Conservation (phyloP, 202 grass and related monocot genomes). For the Zizania palustris region DNA sequence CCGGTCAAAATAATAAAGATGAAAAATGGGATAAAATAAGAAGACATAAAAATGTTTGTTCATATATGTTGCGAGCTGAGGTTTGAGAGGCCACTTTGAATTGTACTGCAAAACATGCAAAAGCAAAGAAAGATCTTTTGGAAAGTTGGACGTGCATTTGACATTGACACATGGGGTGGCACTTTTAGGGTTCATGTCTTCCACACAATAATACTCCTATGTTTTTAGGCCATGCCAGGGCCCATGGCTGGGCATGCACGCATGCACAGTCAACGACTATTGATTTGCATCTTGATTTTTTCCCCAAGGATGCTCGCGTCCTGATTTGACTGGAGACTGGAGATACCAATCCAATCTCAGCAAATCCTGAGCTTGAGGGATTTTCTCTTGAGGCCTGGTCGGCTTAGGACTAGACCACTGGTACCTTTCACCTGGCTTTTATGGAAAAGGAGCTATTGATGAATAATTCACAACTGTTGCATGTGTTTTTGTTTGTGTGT, state of each 20-base stretch:
- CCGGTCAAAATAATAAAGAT: too few species aligned
- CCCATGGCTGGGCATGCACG: background rate
- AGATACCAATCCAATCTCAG: too few species aligned
- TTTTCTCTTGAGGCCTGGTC: constrained; percentile 30
- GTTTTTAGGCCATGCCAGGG: background rate
- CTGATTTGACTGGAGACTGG: background rate
- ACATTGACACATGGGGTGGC: background rate
- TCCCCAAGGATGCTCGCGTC: background rate
- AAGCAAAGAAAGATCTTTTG: too few species aligned
- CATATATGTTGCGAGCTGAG: too few species aligned
- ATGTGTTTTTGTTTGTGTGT: background rate
- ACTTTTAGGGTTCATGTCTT: background rate
- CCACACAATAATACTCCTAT: background rate
- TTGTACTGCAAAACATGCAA: too few species aligned
- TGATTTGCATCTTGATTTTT: background rate
- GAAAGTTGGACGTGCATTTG: too few species aligned
- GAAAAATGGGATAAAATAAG: too few species aligned
- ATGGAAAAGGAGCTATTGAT: background rate
- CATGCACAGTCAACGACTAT: background rate
- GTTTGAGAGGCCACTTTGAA: too few species aligned
- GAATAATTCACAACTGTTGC: background rate
- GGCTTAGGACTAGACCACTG: constrained; percentile 5
- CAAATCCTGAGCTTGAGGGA: background rate
- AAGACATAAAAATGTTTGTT: too few species aligned
- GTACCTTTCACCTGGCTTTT: background rate